Evolutionary conservation across 2,329 filamentous ascomycete species (phyloP).

Genomic region (Aspergillus quadrilineatus): DNA sequence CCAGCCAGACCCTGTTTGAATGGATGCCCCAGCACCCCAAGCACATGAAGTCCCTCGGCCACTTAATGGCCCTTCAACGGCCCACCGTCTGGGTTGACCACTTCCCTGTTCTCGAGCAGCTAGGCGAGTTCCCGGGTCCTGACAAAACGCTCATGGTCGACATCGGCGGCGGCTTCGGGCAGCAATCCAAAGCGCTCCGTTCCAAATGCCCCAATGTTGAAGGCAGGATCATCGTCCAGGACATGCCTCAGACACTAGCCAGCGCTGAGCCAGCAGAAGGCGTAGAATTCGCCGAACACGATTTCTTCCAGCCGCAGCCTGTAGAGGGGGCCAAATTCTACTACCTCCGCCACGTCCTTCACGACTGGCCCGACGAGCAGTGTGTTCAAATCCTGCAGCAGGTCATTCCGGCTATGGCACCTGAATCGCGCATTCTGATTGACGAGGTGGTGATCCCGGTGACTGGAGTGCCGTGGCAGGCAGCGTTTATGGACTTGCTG

Average conservation of each 20-base stretch:
- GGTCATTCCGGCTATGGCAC: constrained; percentile 13
- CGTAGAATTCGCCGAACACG: constrained; percentile 13
- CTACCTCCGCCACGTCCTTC: constrained; percentile 12
- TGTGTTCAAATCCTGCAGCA: constrained; percentile 9
- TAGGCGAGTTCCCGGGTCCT: too few relatives aligned
- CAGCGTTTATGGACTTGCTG: constrained; percentile 2
- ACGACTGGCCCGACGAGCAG: constrained; percentile 13
- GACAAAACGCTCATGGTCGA: constrained; percentile 9
- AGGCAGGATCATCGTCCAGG: constrained; percentile 11
- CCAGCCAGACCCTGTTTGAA: too few relatives aligned
- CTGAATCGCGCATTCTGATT: constrained; percentile 7
- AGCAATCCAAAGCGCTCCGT: background rate
- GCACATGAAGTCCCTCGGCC: too few relatives aligned
- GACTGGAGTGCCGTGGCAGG: background rate
- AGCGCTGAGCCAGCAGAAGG: background rate
- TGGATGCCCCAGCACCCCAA: too few relatives aligned
- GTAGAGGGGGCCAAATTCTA: constrained; percentile 16
- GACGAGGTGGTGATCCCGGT: constrained; percentile 12
- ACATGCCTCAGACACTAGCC: background rate
- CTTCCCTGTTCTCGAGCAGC: too few relatives aligned
- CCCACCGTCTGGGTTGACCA: too few relatives aligned
- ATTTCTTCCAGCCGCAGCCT: constrained; percentile 17
- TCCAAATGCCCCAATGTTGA: background rate
- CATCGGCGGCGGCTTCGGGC: constrained; percentile 11
- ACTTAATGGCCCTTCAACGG: too few relatives aligned